Evolutionary conservation across 441 rosid species (phyloP).

Genomic region (Pelargonium fulgidum): DNA sequence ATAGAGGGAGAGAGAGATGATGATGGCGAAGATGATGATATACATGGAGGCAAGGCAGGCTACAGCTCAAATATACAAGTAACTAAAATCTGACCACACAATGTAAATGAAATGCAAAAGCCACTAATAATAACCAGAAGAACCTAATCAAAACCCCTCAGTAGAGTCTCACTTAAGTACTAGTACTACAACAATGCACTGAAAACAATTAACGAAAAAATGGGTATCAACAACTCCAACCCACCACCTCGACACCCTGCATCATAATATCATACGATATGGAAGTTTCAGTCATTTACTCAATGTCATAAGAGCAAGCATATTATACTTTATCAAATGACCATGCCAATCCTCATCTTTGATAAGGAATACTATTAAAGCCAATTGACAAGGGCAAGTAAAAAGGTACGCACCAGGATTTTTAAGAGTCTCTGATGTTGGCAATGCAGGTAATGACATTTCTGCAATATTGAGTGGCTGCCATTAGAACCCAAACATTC

Average conservation of each 20-base stretch:
- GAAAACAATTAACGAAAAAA: slow-evolving; percentile 59
- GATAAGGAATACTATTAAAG: not conserved
- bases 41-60: too few species aligned
- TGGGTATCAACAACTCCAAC: slow-evolving; percentile 37
- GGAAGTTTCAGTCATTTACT: not conserved
- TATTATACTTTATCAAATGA: too few species aligned
- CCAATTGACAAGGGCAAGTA: not conserved
- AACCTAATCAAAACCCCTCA: not conserved
- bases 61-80: too few species aligned
- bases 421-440: slow-evolving; percentile 65
- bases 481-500: slow-evolving; percentile 19
- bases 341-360: too few species aligned
- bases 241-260: slow-evolving; percentile 44
- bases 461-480: slow-evolving; percentile 42
- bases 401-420: slow-evolving; percentile 48
- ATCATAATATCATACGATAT: not conserved
- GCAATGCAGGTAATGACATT: slow-evolving; percentile 92
- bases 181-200: slow-evolving; percentile 37
- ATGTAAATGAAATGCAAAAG: too few species aligned
- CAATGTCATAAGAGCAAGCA: too few species aligned
- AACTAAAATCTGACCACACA: too few species aligned
- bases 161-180: slow-evolving; percentile 1
- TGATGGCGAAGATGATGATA: too few species aligned
- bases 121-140: too few species aligned
- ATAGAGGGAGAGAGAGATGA: too few species aligned